Evolutionary conservation across 108 stramenopile genomes (phyloP).

Genomic region (Cyclotella distinguenda): DNA sequence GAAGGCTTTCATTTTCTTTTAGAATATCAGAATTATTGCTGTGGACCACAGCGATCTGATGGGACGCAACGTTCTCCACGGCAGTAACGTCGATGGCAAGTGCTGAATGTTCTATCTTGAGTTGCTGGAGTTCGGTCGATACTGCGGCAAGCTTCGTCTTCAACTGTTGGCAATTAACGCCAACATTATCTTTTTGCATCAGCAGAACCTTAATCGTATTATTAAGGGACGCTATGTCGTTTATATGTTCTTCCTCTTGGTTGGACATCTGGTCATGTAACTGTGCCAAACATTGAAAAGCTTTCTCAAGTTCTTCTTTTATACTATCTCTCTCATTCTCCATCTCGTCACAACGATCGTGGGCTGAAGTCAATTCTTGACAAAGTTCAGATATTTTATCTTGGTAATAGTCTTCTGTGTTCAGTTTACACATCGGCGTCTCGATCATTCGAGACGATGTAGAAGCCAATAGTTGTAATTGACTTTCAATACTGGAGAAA

Average conservation of each 20-base stretch:
- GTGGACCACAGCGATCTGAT: slow-evolving; percentile 22
- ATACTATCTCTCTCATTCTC: slow-evolving; percentile 25
- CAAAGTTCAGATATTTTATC: slow-evolving; percentile 8
- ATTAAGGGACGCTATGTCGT: slow-evolving; percentile 11
- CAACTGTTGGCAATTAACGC: slow-evolving; percentile 7
- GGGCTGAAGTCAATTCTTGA: neutral
- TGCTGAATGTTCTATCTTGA: slow-evolving; percentile 4
- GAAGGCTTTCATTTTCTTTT: slow-evolving; percentile 34
- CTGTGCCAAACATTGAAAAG: slow-evolving; percentile 13
- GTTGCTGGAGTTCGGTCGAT: slow-evolving; percentile 6
- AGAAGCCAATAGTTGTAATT: no score
- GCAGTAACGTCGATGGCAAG: neutral
- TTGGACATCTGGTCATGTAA: slow-evolving; percentile 20
- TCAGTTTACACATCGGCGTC: neutral
- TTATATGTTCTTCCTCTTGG: slow-evolving; percentile 13
- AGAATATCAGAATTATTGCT: slow-evolving; percentile 31
- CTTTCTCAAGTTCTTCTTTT: slow-evolving; percentile 16
- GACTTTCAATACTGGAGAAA: slow-evolving; percentile 3
- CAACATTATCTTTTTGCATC: slow-evolving; percentile 1
- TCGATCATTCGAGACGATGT: neutral
- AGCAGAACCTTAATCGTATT: neutral
- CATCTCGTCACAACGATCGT: slow-evolving; percentile 4
- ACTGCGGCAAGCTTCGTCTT: slow-evolving; percentile 13
- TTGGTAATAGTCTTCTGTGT: slow-evolving; percentile 1
- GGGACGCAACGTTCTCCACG: slow-evolving; percentile 12